phyloP scores from a whole-genome alignment of 768 basidiomycete genomes.

The Tulasnella sp. region DNA sequence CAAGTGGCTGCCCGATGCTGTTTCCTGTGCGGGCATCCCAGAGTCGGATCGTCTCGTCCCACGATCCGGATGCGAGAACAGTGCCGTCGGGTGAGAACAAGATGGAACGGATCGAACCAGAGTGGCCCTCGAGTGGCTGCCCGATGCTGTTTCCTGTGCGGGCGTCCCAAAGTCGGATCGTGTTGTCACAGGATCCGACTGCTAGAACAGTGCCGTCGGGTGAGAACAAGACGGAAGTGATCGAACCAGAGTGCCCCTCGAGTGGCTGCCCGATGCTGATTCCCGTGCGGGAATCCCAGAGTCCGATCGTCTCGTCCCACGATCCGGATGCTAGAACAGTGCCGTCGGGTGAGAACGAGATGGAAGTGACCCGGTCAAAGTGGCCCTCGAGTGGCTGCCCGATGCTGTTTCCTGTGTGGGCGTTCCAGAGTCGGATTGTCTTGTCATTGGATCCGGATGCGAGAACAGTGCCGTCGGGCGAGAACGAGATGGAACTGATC shows the following conservation, averaged over 20 bases:
- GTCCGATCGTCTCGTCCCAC: neutral
- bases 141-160: neutral
- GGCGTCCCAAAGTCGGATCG: neutral
- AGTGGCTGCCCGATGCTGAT: neutral
- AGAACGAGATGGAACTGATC: neutral
- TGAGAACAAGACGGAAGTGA: slow-evolving; percentile 2
- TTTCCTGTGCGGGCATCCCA: neutral
- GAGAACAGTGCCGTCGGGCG: neutral
- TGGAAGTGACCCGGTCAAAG: neutral
- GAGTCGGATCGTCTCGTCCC: neutral
- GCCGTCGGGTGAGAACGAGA: slow-evolving; percentile 7
- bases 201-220: neutral
- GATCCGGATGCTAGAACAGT: neutral
- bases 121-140: neutral
- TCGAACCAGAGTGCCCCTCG: neutral
- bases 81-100: neutral
- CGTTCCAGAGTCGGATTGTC: neutral
- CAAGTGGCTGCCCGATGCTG: neutral
- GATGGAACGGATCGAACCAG: neutral
- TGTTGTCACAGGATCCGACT: neutral
- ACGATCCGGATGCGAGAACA: neutral
- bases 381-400: neutral
- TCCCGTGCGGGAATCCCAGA: neutral
- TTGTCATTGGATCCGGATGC: neutral
- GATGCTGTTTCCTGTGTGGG: neutral